Conservation (phyloP, 2,329 filamentous ascomycete genomes). For the Fusarium begoniae region DNA sequence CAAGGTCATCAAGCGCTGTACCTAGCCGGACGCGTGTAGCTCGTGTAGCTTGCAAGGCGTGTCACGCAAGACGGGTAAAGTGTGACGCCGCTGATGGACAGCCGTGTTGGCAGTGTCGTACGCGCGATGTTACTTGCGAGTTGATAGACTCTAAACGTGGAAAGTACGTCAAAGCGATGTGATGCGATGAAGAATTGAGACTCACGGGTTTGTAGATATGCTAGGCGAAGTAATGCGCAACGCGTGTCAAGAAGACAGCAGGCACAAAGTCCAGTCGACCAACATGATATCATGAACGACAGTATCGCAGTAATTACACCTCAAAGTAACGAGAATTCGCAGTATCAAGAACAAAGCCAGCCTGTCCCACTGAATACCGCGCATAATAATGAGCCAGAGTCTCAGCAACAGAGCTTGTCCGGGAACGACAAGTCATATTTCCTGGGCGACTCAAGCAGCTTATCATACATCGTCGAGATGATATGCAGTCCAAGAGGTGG, state of each 20-base stretch:
- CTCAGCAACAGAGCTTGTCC: background rate
- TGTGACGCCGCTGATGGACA: constrained; percentile 30
- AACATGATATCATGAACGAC: background rate
- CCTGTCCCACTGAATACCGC: accelerated
- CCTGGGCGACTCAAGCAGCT: constrained; percentile 24
- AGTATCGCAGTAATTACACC: background rate
- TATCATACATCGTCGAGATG: constrained; percentile 36
- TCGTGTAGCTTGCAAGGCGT: constrained; percentile 35
- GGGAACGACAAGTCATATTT: constrained; percentile 4
- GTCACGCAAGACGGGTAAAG: constrained; percentile 30
- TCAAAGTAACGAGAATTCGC: background rate
- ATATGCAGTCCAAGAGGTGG: constrained; percentile 24
- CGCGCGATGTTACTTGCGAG: constrained; percentile 16
- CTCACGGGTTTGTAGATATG: background rate
- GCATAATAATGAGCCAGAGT: background rate
- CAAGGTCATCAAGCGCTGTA: background rate
- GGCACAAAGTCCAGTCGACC: background rate
- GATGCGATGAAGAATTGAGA: accelerated
- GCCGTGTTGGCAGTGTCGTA: constrained; percentile 36
- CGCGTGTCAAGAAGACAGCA: constrained; percentile 3
- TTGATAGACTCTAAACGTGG: constrained; percentile 32
- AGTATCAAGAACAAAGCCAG: accelerated
- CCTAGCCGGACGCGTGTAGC: constrained; percentile 3
- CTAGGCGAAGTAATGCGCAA: background rate
- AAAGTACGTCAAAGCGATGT: background rate